A percentile compares a stretch with the other conserved stretches of the same genome.
Conservation (phyloP, 1,284 basidiomycete species). For the Trichosporon coremiiforme region DNA sequence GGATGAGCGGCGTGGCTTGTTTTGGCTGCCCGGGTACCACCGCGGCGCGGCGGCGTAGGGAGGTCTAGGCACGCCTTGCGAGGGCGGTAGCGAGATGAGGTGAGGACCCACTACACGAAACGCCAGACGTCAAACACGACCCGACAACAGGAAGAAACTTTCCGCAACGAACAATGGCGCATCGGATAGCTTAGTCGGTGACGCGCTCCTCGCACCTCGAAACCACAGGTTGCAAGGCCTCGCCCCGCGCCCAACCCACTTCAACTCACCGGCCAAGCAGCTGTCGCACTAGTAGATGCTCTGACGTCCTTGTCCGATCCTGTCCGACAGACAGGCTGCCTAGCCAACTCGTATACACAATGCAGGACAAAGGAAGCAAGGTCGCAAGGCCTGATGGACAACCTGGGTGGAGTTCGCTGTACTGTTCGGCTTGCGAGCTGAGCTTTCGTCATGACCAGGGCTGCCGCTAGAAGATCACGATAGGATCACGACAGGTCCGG, state of each 20-base stretch:
- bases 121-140: constrained; percentile 7
- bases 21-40: neutral
- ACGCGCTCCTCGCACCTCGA: neutral
- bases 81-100: neutral
- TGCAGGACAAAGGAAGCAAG: neutral
- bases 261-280: neutral
- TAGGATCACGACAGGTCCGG: neutral
- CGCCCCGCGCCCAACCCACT: neutral
- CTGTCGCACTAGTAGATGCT: too few relatives aligned
- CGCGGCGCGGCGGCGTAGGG: neutral
- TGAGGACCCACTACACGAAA: constrained; percentile 3
- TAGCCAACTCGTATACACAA: neutral
- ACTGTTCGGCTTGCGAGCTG: neutral
- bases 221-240: neutral
- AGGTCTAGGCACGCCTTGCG: neutral
- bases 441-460: neutral
- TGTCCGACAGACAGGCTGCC: neutral
- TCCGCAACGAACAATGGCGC: neutral
- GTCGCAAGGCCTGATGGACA: neutral
- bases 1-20: neutral
- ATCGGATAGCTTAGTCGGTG: neutral
- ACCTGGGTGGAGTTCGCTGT: neutral
- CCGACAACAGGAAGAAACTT: neutral
- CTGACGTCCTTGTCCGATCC: neutral
- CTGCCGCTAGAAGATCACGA: neutral